Base-by-base conservation (phyloP, 2,329 filamentous ascomycete species). In the Talaromyces amestolkiae region DNA sequence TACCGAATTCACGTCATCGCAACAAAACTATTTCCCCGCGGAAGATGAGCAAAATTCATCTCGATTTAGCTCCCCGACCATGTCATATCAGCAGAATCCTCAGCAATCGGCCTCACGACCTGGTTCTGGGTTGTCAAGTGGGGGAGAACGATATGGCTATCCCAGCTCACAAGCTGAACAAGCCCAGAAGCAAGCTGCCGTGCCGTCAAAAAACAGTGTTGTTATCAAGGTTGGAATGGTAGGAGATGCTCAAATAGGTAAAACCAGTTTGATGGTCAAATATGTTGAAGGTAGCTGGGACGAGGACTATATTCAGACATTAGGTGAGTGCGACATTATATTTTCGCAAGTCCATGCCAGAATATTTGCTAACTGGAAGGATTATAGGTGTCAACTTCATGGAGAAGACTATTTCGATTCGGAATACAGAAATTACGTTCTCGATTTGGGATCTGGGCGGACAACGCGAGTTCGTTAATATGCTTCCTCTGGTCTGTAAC, bases 181-280 rank as follows among this genome's bases (percentile, higher is more conserved):
- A 65, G 76, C 77, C 51, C 76, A 74, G 49, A 79, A 81, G 70
- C 79, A 83, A 56, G 73, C 75, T 9, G 72, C 80, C 2, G 76
- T 74, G 60, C 73, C 79, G 22, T 74, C 76, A 49, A 83, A 82
- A 72, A 83, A 81, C 68, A 89, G 86, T 73, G 95, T 99, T 43
- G 95, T 99, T 65, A 98, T 99, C 84, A 99, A 99, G 81, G 95
- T 99, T 61, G 95, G 95, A 75, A 99, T 99, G 95, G 95, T 99
- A 54, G 95, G 95, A 56, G 95, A 99, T 81, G 95, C 95, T 65
- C 95, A 99, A 80, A 99, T 99, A 72, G 95, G 95, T 75, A 99
- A 99, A 86, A 99, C 95, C 19, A 97, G 93, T 69, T 81, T 99
- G 76, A 99, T 99, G 95, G 95, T 99, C 75, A 99, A 99, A 79